Percentiles rank a stretch among this genome's conserved stretches.
Conservation (phyloP, 1,284 basidiomycete species). For the Cystobasidium pallidum region DNA sequence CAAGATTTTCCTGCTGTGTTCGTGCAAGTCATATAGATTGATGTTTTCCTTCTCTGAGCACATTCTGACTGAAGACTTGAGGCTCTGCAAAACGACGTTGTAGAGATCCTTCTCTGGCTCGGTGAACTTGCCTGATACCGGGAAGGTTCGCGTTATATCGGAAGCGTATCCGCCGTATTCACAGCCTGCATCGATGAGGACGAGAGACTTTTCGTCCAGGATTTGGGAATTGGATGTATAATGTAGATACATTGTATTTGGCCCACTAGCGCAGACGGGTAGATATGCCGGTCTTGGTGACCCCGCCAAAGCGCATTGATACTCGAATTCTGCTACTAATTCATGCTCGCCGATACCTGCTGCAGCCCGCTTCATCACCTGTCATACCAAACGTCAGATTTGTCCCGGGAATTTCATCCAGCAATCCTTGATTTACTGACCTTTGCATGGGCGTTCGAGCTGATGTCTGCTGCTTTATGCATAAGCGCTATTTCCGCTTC, state of each 20-base stretch:
- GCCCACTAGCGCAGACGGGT: slow-evolving; percentile 87
- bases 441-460: slow-evolving; percentile 74
- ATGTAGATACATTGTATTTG: slow-evolving; percentile 77
- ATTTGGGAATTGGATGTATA: slow-evolving; percentile 87
- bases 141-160: slow-evolving; percentile 94
- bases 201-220: slow-evolving; percentile 71
- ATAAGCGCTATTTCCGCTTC: slow-evolving; percentile 69
- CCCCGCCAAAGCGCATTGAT: slow-evolving; percentile 75
- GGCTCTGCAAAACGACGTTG: slow-evolving; percentile 73
- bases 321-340: slow-evolving; percentile 85
- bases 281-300: slow-evolving; percentile 85
- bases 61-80: slow-evolving; percentile 69
- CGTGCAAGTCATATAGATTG: slow-evolving; percentile 77
- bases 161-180: slow-evolving; percentile 81
- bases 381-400: not conserved
- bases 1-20: slow-evolving; percentile 71
- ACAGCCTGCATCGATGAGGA: slow-evolving; percentile 76
- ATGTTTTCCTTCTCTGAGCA: slow-evolving; percentile 65
- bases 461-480: slow-evolving; percentile 74
- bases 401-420: not conserved
- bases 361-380: slow-evolving; percentile 73
- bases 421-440: slow-evolving; percentile 56
- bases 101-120: slow-evolving; percentile 85
- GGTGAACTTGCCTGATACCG: slow-evolving; percentile 78
- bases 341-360: slow-evolving; percentile 72